Percentiles rank a stretch among this genome's conserved stretches.
These are phyloP conservation scores for Leccinum disarticulatum DNA, from an alignment of 768 basidiomycete genomes.

Conservation along the genomic window DNA sequence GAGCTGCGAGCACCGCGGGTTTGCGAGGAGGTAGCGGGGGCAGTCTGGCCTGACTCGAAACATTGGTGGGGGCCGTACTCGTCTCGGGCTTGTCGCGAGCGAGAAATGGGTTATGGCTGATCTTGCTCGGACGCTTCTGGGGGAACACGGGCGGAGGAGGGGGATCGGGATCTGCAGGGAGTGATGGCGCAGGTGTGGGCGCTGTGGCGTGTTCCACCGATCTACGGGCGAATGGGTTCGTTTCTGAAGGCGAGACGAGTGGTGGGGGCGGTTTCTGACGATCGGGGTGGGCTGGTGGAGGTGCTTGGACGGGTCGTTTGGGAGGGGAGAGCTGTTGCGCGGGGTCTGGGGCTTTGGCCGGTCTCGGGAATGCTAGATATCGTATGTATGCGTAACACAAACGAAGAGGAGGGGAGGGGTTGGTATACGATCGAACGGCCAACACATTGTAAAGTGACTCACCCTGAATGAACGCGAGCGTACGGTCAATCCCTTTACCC, in stretches of 20 bases:
- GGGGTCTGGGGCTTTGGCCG: slow-evolving; percentile 7
- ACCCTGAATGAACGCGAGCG: slow-evolving; percentile 79
- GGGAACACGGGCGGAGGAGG: not conserved
- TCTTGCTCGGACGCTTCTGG: slow-evolving; percentile 19
- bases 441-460: slow-evolving; percentile 19
- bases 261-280: slow-evolving; percentile 24
- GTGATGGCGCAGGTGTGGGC: not conserved
- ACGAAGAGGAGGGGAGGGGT: not conserved
- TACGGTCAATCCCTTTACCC: slow-evolving; percentile 64
- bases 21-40: slow-evolving; percentile 39
- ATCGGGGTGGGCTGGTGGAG: slow-evolving; percentile 29
- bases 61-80: slow-evolving; percentile 1
- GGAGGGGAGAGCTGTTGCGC: slow-evolving; percentile 20
- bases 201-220: slow-evolving; percentile 16
- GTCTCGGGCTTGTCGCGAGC: slow-evolving; percentile 21
- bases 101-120: slow-evolving; percentile 34
- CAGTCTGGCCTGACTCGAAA: slow-evolving; percentile 19
- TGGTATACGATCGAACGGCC: not conserved
- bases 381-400: not conserved
- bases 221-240: slow-evolving; percentile 30
- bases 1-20: slow-evolving; percentile 23
- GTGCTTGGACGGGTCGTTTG: slow-evolving; percentile 23
- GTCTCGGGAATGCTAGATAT: slow-evolving; percentile 19
- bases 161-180: slow-evolving; percentile 8
- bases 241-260: slow-evolving; percentile 24